Percentiles rank a stretch among this genome's conserved stretches.
These are phyloP conservation scores for Aspergillus saccharolyticus DNA, from an alignment of 495 filamentous ascomycete species.

Conservation along the genomic window DNA sequence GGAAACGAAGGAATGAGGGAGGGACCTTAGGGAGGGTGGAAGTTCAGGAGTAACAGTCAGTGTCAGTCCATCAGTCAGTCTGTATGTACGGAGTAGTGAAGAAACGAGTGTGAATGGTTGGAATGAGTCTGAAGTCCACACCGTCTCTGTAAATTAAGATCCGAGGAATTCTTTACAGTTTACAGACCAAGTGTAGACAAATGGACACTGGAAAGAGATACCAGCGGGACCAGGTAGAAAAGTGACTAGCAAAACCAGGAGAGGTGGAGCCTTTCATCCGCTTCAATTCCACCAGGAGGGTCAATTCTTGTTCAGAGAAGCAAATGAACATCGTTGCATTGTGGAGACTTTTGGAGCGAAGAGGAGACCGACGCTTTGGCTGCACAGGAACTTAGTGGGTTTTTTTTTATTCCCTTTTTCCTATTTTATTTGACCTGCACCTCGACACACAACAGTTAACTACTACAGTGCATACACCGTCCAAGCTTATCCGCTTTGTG, in stretches of 20 bases:
- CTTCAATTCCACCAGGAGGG: background rate
- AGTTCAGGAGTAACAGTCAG: conserved; percentile 7
- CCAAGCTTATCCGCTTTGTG: background rate
- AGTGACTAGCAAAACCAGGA: conserved; percentile 7
- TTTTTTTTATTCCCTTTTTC: background rate
- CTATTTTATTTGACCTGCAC: too few relatives aligned
- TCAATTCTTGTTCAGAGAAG: background rate
- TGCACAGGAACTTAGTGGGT: background rate
- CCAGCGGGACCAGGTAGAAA: background rate
- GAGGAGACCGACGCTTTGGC: background rate
- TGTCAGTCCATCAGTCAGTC: background rate
- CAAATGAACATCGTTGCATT: background rate
- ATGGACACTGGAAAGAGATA: background rate
- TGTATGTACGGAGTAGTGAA: too few relatives aligned
- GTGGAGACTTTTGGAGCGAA: background rate
- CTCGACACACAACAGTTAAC: too few relatives aligned
- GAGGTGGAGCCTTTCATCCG: conserved; percentile 1
- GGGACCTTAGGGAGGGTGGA: background rate
- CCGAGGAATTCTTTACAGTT: background rate
- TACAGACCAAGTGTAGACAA: conserved; percentile 3
- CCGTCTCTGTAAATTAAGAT: background rate
- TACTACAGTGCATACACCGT: too few relatives aligned
- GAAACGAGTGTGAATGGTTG: background rate
- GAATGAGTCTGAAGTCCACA: background rate
- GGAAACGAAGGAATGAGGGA: background rate